Evolutionary conservation across 2,329 filamentous ascomycete species (phyloP).

Genomic region (Sporothrix phasma): DNA sequence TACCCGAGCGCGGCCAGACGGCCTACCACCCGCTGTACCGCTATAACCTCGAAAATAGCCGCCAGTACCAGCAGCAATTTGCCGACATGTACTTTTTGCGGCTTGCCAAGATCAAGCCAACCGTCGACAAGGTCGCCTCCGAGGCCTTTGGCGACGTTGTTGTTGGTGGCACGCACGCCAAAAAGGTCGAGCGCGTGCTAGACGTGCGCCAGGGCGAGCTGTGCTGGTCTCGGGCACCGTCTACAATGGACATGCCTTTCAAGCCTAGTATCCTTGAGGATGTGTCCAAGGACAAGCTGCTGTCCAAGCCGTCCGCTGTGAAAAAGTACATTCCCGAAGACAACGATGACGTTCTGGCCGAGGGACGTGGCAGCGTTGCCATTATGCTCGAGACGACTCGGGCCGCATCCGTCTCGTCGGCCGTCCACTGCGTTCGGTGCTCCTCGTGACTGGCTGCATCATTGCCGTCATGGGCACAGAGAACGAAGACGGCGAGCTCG

Average conservation of each 20-base stretch:
- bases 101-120: conserved; percentile 75
- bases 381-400: conserved; percentile 92
- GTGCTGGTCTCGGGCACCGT: conserved; percentile 90
- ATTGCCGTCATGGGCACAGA: conserved; percentile 93
- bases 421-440: conserved; percentile 51
- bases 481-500: conserved; percentile 82
- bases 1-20: conserved; percentile 40
- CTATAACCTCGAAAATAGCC: conserved; percentile 60
- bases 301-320: conserved; percentile 49
- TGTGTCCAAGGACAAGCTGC: conserved; percentile 62
- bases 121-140: conserved; percentile 62
- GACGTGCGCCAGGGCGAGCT: conserved; percentile 92
- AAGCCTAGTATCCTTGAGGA: conserved; percentile 96
- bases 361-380: conserved; percentile 19
- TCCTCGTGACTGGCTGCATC: conserved; percentile 86
- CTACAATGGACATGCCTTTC: conserved; percentile 92
- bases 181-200: conserved; percentile 74
- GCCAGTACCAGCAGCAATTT: conserved; percentile 88
- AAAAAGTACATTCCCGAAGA: conserved; percentile 64
- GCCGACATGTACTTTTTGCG: conserved; percentile 96
- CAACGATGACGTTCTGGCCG: conserved; percentile 40
- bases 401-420: conserved; percentile 76
- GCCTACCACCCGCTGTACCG: conserved; percentile 65
- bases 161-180: conserved; percentile 65
- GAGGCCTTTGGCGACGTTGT: conserved; percentile 70